Percentiles rank a stretch among this genome's conserved stretches.
These are phyloP conservation scores for Diaporthe citriasiana DNA, from an alignment of 2,329 filamentous ascomycete genomes.

Conservation along the genomic window DNA sequence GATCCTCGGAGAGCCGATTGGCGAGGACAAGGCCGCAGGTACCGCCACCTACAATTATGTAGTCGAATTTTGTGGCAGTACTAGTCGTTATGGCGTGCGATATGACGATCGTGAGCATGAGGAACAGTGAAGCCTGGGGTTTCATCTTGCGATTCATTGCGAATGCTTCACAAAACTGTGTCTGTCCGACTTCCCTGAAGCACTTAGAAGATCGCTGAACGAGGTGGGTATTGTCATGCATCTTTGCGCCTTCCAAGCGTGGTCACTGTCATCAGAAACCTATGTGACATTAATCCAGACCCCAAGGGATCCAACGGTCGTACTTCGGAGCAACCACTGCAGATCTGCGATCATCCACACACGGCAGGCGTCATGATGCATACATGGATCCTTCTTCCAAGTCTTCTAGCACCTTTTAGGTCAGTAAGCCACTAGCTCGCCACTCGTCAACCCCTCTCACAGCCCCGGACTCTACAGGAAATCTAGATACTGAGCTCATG, in stretches of 20 bases:
- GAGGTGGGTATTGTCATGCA: neutral
- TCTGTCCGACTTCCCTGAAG: neutral
- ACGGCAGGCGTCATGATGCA: neutral
- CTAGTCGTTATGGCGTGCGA: neutral
- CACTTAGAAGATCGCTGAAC: neutral
- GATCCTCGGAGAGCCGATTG: constrained; percentile 54
- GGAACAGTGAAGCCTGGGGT: neutral
- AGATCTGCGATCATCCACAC: neutral
- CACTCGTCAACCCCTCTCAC: neutral
- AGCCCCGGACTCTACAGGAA: neutral
- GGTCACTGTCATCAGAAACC: neutral
- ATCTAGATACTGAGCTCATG: neutral
- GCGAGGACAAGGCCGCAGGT: constrained; percentile 58
- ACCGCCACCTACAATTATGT: constrained; percentile 59
- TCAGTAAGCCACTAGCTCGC: constrained; percentile 2
- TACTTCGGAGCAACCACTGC: constrained; percentile 6
- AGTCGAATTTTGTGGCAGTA: constrained; percentile 46
- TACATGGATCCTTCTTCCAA: neutral
- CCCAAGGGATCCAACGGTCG: neutral
- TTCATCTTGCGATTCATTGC: neutral
- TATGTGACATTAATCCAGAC: neutral
- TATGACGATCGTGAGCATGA: neutral
- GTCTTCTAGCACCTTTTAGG: neutral
- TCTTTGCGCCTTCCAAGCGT: neutral
- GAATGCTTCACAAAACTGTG: neutral